Conservation (phyloP, 2,329 filamentous ascomycete genomes). For the Calonectria honghensis region DNA sequence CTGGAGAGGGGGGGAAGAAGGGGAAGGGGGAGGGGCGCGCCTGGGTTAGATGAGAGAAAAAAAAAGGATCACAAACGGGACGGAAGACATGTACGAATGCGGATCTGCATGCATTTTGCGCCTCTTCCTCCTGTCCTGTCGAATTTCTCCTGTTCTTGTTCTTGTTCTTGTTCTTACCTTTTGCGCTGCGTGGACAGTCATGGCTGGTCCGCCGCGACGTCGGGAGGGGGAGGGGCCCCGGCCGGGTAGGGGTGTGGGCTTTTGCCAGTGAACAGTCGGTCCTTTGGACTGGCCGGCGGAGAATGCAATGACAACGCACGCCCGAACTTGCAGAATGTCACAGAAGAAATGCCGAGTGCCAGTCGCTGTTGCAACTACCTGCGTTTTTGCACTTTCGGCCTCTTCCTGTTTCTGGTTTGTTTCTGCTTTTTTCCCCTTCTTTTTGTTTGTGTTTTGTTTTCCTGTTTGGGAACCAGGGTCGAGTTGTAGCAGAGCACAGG, state of each 20-base stretch:
- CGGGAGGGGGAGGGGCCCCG: slow-evolving; percentile 15
- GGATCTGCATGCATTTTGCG: slow-evolving; percentile 33
- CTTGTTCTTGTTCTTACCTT: slow-evolving; percentile 36
- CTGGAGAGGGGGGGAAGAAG: neutral
- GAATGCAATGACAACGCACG: slow-evolving; percentile 57
- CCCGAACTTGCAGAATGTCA: slow-evolving; percentile 44
- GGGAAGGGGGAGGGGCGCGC: neutral
- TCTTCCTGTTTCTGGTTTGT: slow-evolving; percentile 23
- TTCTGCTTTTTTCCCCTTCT: neutral
- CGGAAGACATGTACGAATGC: slow-evolving; percentile 37
- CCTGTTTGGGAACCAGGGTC: slow-evolving; percentile 11
- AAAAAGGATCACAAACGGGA: slow-evolving; percentile 16
- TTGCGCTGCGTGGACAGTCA: slow-evolving; percentile 46
- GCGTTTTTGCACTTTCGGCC: slow-evolving; percentile 7
- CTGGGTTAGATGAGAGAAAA: slow-evolving; percentile 9
- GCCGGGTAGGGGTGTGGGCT: slow-evolving; percentile 27
- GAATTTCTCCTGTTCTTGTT: slow-evolving; percentile 19
- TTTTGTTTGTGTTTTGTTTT: slow-evolving; percentile 6
- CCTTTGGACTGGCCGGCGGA: slow-evolving; percentile 40
- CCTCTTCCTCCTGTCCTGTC: slow-evolving; percentile 26
- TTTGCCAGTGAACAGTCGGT: slow-evolving; percentile 33
- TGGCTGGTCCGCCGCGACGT: slow-evolving; percentile 43
- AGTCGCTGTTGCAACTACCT: neutral
- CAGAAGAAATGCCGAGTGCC: slow-evolving; percentile 13
- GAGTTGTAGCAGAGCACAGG: neutral